These are phyloP conservation scores for Pleurotus tuber-regium DNA, from an alignment of 768 basidiomycete species.

Conservation along the genomic window DNA sequence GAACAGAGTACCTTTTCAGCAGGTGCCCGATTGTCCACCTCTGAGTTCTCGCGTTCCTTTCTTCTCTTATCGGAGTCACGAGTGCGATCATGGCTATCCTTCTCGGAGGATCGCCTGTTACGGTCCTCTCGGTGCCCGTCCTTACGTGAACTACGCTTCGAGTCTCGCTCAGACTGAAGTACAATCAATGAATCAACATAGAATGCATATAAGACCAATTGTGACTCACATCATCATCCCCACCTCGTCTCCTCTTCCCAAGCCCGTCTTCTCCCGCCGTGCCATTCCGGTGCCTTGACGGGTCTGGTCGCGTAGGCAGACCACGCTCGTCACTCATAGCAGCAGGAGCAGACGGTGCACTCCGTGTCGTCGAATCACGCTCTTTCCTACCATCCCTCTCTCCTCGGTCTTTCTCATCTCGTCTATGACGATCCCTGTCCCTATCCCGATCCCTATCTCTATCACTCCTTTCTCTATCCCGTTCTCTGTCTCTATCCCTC, in stretches of 20 bases:
- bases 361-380: conserved; percentile 43
- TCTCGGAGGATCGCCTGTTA: conserved; percentile 60
- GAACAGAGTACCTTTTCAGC: conserved; percentile 57
- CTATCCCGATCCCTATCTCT: conserved; percentile 40
- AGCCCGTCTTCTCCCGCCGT: conserved; percentile 58
- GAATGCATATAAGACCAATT: conserved; percentile 6
- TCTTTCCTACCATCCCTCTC: conserved; percentile 65
- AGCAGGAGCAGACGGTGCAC: conserved; percentile 28
- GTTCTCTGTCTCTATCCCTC: conserved; percentile 44
- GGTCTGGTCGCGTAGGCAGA: conserved; percentile 59
- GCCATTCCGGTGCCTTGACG: conserved; percentile 49
- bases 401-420: conserved; percentile 57
- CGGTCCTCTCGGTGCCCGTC: conserved; percentile 78
- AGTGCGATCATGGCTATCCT: conserved; percentile 63
- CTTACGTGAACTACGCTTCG: conserved; percentile 82
- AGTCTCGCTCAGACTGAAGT: conserved; percentile 63
- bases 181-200: conserved; percentile 12
- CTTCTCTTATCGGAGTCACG: conserved; percentile 70
- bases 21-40: conserved; percentile 46
- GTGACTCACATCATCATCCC: conserved; percentile 68
- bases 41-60: conserved; percentile 58
- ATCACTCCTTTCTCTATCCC: conserved; percentile 37
- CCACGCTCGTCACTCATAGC: conserved; percentile 48
- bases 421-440: conserved; percentile 53
- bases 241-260: conserved; percentile 66